These are phyloP conservation scores for Boletus hoseneyae DNA, from an alignment of 1,284 basidiomycete genomes.

Conservation along the genomic window DNA sequence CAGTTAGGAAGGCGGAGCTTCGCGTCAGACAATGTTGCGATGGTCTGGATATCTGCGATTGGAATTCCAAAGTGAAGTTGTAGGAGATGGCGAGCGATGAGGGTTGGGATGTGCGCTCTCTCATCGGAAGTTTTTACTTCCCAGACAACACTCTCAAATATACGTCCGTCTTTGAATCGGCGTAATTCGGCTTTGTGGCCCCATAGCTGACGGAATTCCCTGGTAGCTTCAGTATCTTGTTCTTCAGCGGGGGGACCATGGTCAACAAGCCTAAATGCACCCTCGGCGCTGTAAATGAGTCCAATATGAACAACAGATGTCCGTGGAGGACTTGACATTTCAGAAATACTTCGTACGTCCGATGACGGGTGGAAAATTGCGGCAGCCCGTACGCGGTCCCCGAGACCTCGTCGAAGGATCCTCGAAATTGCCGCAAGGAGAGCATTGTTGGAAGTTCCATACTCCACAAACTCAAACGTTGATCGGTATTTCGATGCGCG, in stretches of 20 bases:
- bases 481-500: constrained; percentile 47
- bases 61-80: constrained; percentile 69
- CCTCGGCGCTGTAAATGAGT: constrained; percentile 64
- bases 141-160: constrained; percentile 95
- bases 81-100: constrained; percentile 76
- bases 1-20: constrained; percentile 65
- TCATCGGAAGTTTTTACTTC: constrained; percentile 72
- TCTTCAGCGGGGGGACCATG: constrained; percentile 80
- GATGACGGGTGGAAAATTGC: constrained; percentile 54
- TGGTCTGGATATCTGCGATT: constrained; percentile 48
- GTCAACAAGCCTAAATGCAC: constrained; percentile 83
- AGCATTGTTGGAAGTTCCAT: constrained; percentile 56
- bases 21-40: constrained; percentile 64
- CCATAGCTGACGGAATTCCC: constrained; percentile 85
- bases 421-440: constrained; percentile 53
- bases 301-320: constrained; percentile 62
- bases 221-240: constrained; percentile 46
- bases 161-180: constrained; percentile 96
- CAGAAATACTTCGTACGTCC: constrained; percentile 45
- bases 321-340: constrained; percentile 45
- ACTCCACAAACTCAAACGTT: constrained; percentile 51
- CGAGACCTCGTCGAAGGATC: constrained; percentile 65
- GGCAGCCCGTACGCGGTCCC: constrained; percentile 61
- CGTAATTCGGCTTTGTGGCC: constrained; percentile 89
- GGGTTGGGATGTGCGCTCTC: constrained; percentile 72